Percentiles rank a stretch among this genome's conserved stretches.
Conservation (phyloP, 2,329 filamentous ascomycete species). For the Trichothecium sympodiale region DNA sequence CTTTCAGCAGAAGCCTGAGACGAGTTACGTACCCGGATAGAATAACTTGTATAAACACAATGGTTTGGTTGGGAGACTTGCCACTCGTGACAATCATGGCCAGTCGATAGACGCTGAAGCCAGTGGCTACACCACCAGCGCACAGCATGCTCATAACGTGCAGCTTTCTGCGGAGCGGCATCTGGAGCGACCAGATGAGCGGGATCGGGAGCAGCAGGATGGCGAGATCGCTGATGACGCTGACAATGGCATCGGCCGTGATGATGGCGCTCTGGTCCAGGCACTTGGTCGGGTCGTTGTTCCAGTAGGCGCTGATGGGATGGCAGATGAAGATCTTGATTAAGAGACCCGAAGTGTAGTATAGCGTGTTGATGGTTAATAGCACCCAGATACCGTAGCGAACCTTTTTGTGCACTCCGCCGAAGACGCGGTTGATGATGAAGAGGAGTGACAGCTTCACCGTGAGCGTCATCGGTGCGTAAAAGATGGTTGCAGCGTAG, state of each 20-base stretch:
- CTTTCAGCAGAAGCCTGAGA: neutral
- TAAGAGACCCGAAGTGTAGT: conserved; percentile 28
- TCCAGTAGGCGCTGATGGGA: conserved; percentile 30
- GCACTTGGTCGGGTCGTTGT: conserved; percentile 16
- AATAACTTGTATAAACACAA: conserved; percentile 16
- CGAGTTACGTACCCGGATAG: conserved; percentile 11
- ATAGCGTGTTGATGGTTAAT: conserved; percentile 22
- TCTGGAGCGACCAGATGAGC: conserved; percentile 19
- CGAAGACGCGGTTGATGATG: conserved; percentile 31
- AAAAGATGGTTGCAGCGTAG: conserved; percentile 32
- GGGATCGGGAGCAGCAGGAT: conserved; percentile 19
- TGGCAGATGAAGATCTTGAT: conserved; percentile 29
- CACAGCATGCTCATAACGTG: conserved; percentile 17
- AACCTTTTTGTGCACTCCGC: conserved; percentile 24
- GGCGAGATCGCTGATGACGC: conserved; percentile 18
- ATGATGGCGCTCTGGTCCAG: conserved; percentile 22
- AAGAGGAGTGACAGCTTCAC: conserved; percentile 32
- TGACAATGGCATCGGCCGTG: conserved; percentile 18
- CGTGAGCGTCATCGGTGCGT: conserved; percentile 29
- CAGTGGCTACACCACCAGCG: conserved; percentile 19
- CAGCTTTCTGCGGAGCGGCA: conserved; percentile 17
- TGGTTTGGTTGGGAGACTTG: conserved; percentile 13
- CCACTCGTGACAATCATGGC: conserved; percentile 13
- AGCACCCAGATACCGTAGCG: conserved; percentile 25
- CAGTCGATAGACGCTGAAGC: conserved; percentile 17